Percentiles rank a stretch among this genome's conserved stretches.
phyloP scores from a whole-genome alignment of 176 grass and related monocot genomes.

The Tillandsia fasciculata region DNA sequence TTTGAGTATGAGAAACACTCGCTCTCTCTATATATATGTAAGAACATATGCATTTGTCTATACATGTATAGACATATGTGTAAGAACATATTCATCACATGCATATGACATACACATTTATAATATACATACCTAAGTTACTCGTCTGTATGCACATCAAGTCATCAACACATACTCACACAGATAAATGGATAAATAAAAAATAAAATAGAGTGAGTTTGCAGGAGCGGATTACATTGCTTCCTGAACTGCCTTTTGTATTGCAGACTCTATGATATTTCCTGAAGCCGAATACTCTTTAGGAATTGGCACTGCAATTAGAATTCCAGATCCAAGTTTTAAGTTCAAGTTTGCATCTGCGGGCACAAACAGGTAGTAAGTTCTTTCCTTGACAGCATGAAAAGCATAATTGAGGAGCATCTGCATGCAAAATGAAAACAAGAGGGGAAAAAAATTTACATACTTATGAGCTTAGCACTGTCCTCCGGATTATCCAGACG shows the following conservation, averaged over 20 bases:
- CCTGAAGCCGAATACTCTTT: slow-evolving; percentile 66
- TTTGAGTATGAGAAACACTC: too few species aligned
- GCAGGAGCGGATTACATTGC: slow-evolving; percentile 41
- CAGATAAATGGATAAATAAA: not conserved
- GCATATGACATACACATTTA: not conserved
- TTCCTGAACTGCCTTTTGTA: slow-evolving; percentile 81
- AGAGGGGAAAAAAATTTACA: slow-evolving; percentile 6
- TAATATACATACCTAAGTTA: not conserved
- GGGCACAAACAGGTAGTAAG: not conserved
- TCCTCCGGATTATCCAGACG: slow-evolving; percentile 72
- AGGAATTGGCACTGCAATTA: slow-evolving; percentile 82
- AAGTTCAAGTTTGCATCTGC: slow-evolving; percentile 71
- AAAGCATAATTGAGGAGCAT: too few species aligned
- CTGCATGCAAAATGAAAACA: not conserved
- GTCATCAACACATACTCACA: not conserved
- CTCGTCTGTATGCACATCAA: too few species aligned
- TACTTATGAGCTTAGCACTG: slow-evolving; percentile 77
- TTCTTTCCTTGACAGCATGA: too few species aligned
- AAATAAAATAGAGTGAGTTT: not conserved
- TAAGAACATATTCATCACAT: too few species aligned
- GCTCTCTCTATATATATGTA: too few species aligned
- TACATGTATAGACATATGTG: too few species aligned
- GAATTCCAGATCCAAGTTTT: slow-evolving; percentile 58
- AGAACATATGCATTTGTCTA: too few species aligned
- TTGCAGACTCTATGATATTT: slow-evolving; percentile 70